Evolutionary conservation across 2,329 filamentous ascomycete species (phyloP), one percentile per base, ranked within the genome.

Genomic region (Aspergillus costaricaensis): DNA sequence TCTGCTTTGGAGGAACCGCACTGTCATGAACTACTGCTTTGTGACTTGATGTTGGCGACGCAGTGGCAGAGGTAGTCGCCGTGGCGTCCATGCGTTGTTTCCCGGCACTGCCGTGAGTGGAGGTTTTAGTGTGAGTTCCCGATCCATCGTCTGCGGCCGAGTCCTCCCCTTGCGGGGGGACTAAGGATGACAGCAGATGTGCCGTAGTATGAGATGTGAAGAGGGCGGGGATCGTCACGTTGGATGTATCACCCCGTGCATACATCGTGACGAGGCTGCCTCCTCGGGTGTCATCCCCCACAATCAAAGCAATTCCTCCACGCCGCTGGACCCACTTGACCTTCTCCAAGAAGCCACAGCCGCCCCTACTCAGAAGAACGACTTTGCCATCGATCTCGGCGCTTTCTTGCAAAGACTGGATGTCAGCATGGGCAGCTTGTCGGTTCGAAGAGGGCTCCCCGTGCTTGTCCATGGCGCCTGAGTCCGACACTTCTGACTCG

Each of bases 191-290:
- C 15, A 99, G 83, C 14, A 99, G 82, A 74, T 97, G 94, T 1
- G 95, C 95, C 0, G 94, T 98, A 0, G 92, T 98, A 68, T 95
- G 88, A 0, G 94, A 96, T 0, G 95, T 98, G 76, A 99, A 99
- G 9, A 98, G 83, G 0, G 95, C 91, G 1, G 95, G 93, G 57
- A 99, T 97, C 0, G 92, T 92, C 66, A 98, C 86, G 70, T 97
- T 96, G 36, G 93, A 96, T 3, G 94, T 96, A 72, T 98, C 93
- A 39, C 94, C 95, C 70, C 91, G 88, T n/a, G 95, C 95, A 75
- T 96, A 98, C 95, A 99, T 99, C 68, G 96, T 95, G 54, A 98
- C 91, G 62, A 99, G 80, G 38, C 90, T 90, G 4, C 92, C 93
- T 48, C 94, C 94, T 62, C 91, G 90, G 60, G 91, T 89, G 74